These are phyloP conservation scores for Colletotrichum sojae DNA, from an alignment of 2,329 filamentous ascomycete species.

Conservation along the genomic window DNA sequence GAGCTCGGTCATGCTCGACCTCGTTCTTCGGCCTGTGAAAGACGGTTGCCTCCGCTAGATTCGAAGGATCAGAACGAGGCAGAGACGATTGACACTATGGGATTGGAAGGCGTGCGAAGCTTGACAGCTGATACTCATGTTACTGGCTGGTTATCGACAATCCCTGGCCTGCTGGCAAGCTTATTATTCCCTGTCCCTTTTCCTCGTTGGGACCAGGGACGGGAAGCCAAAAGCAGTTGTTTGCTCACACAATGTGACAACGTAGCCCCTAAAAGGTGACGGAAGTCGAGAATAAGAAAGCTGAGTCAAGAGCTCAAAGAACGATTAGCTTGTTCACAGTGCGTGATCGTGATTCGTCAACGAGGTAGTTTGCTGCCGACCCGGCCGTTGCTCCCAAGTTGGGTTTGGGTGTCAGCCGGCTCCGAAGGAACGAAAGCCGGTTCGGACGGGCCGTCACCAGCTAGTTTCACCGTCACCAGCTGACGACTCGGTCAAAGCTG, in stretches of 20 bases:
- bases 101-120: neutral
- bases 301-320: neutral
- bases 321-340: slow-evolving; percentile 8
- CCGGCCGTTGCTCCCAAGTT: neutral
- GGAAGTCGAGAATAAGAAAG: slow-evolving; percentile 4
- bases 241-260: neutral
- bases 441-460: neutral
- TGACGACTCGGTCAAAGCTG: neutral
- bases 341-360: neutral
- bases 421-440: neutral
- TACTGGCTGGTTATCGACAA: neutral
- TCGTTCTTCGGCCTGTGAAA: too few species aligned
- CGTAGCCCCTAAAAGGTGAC: neutral
- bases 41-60: too few species aligned
- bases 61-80: too few species aligned
- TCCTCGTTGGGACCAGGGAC: neutral
- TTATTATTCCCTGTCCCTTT: neutral
- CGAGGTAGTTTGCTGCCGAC: slow-evolving; percentile 2
- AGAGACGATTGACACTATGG: neutral
- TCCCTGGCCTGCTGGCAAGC: neutral
- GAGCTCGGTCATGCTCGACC: too few species aligned
- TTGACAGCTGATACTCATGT: neutral
- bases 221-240: neutral
- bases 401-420: slow-evolving; percentile 10
- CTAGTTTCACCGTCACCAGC: neutral